Conservation (phyloP, 805 yeast genomes). For the Starmerella tilneyi region DNA sequence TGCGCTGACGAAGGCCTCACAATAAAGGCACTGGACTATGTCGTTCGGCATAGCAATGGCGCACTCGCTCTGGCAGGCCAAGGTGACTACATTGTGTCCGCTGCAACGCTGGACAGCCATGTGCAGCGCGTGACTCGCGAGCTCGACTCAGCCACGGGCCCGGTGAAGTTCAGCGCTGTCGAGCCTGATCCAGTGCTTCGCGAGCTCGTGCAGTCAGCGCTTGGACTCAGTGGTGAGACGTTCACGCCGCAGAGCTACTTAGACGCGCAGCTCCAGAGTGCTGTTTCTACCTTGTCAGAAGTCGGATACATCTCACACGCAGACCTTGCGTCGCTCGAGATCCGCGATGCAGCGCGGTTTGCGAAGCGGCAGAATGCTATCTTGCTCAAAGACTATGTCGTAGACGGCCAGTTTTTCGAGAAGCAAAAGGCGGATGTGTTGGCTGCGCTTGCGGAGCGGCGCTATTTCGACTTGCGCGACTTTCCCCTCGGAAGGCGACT, state of each 20-base stretch:
- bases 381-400: constrained; percentile 10
- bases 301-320: constrained; percentile 11
- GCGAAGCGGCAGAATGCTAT: constrained; percentile 9
- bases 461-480: constrained; percentile 18
- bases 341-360: constrained; percentile 8
- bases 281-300: background rate
- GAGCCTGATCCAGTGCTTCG: constrained; percentile 13
- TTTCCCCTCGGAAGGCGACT: constrained; percentile 12
- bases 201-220: constrained; percentile 10
- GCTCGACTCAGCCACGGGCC: constrained; percentile 13
- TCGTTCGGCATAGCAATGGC: constrained; percentile 8
- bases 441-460: constrained; percentile 5
- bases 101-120: constrained; percentile 8
- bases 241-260: constrained; percentile 9
- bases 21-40: constrained; percentile 13
- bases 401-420: constrained; percentile 9
- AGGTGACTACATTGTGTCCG: constrained; percentile 15
- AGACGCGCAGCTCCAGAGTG: background rate
- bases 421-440: background rate
- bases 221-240: constrained; percentile 8
- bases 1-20: constrained; percentile 14
- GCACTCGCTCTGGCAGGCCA: constrained; percentile 10
- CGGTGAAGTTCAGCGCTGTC: constrained; percentile 5
- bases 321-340: background rate
- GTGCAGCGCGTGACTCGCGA: background rate